Conservation (phyloP, 2,329 filamentous ascomycete genomes). For the Aspergillus hiratsukae region DNA sequence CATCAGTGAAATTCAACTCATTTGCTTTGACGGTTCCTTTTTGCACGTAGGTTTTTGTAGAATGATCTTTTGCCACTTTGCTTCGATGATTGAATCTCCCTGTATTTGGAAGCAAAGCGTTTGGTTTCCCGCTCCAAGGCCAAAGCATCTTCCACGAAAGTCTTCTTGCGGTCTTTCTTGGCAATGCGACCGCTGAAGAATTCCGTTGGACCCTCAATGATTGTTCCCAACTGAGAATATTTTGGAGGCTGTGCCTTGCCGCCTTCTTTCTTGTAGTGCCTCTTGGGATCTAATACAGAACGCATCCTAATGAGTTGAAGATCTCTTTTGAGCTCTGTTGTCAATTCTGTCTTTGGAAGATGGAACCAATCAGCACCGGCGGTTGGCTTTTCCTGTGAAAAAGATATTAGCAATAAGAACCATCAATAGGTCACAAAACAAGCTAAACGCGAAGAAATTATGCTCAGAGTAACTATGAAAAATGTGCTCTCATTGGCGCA, state of each 20-base stretch:
- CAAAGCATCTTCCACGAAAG: conserved; percentile 79
- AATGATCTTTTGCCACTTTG: conserved; percentile 82
- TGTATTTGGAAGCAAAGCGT: conserved; percentile 83
- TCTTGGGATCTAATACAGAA: conserved; percentile 79
- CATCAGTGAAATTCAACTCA: conserved; percentile 9
- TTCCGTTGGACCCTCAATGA: conserved; percentile 84
- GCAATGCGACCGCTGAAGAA: conserved; percentile 75
- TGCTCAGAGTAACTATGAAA: conserved; percentile 72
- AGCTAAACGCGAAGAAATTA: conserved; percentile 19
- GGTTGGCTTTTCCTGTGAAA: conserved; percentile 53
- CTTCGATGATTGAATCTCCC: conserved; percentile 76
- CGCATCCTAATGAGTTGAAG: conserved; percentile 87
- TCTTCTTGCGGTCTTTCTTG: conserved; percentile 83
- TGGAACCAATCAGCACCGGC: conserved; percentile 84
- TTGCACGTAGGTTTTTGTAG: conserved; percentile 73
- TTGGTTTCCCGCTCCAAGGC: conserved; percentile 59
- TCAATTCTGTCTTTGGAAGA: conserved; percentile 77
- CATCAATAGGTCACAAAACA: conserved; percentile 1
- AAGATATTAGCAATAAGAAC: conserved; percentile 7
- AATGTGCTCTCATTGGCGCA: conserved; percentile 64
- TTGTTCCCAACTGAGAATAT: conserved; percentile 82
- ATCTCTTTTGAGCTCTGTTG: conserved; percentile 80
- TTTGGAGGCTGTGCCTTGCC: conserved; percentile 68
- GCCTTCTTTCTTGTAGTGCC: conserved; percentile 83
- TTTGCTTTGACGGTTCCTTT: conserved; percentile 39